A percentile compares a stretch with the other conserved stretches of the same genome.
phyloP scores from a whole-genome alignment of 805 yeast species.

The Debaryomyces castellii region DNA sequence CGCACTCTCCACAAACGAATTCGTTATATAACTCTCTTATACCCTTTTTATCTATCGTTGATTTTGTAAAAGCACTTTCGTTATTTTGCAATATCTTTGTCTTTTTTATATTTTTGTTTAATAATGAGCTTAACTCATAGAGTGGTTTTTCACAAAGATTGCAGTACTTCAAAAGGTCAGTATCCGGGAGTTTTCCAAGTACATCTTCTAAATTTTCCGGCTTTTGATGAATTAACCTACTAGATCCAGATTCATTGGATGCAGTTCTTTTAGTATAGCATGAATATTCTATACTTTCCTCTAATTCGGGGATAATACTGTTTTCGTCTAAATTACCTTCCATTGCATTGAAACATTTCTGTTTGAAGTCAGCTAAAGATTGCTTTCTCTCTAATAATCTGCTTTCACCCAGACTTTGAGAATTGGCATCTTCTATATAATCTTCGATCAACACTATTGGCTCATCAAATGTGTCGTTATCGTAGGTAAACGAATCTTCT shows the following conservation, averaged over 20 bases:
- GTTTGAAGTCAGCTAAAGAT: slow-evolving; percentile 40
- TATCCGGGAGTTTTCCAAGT: slow-evolving; percentile 39
- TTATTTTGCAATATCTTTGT: too few relatives aligned
- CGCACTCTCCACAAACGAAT: slow-evolving; percentile 63
- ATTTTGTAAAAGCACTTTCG: too few relatives aligned
- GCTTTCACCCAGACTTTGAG: slow-evolving; percentile 6
- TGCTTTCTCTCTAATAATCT: slow-evolving; percentile 23
- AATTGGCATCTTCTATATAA: slow-evolving; percentile 34
- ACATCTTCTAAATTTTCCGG: slow-evolving; percentile 35
- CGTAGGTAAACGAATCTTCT: not conserved
- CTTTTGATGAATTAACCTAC: not conserved
- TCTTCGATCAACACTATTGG: slow-evolving; percentile 57
- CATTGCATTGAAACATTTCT: slow-evolving; percentile 8
- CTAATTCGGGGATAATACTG: not conserved
- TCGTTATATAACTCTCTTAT: slow-evolving; percentile 38
- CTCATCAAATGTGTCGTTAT: slow-evolving; percentile 23
- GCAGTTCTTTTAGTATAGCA: slow-evolving; percentile 6
- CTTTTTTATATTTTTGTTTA: slow-evolving; percentile 16
- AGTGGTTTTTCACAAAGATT: slow-evolving; percentile 70
- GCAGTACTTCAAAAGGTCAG: slow-evolving; percentile 48
- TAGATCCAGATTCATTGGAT: slow-evolving; percentile 5
- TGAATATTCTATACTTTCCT: not conserved
- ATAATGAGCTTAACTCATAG: slow-evolving; percentile 54
- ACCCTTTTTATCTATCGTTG: not conserved
- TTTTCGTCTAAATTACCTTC: not conserved